phyloP scores from a whole-genome alignment of 2,329 filamentous ascomycete genomes.

The Neonectria punicea region DNA sequence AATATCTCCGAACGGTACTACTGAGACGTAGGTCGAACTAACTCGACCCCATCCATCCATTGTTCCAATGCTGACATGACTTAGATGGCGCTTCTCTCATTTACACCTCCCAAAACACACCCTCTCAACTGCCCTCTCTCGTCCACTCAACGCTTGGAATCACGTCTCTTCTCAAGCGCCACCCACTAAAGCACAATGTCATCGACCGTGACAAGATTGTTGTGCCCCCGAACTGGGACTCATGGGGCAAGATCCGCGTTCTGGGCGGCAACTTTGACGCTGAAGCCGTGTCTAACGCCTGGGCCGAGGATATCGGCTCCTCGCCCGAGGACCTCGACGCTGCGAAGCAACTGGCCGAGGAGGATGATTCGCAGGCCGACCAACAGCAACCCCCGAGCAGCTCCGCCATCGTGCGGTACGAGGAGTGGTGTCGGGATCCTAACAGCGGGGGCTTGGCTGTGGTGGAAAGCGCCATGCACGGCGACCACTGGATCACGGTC shows the following conservation, averaged over 20 bases:
- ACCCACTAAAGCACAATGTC: constrained; percentile 87
- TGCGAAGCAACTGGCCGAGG: constrained; percentile 38
- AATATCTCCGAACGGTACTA: constrained; percentile 89
- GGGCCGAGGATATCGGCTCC: constrained; percentile 84
- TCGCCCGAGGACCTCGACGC: constrained; percentile 46
- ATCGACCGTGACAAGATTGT: constrained; percentile 95
- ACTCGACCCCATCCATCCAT: constrained; percentile 17
- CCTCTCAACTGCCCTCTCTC: constrained; percentile 80
- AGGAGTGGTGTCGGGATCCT: constrained; percentile 82
- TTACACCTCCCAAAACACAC: constrained; percentile 81
- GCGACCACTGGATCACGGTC: constrained; percentile 47
- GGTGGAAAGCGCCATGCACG: constrained; percentile 53
- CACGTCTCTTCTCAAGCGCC: constrained; percentile 81
- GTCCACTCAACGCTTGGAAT: constrained; percentile 89
- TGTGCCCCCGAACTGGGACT: constrained; percentile 97
- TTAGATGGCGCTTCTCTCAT: constrained; percentile 85
- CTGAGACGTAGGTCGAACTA: constrained; percentile 75
- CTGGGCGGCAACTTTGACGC: constrained; percentile 92
- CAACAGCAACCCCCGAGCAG: constrained; percentile 49
- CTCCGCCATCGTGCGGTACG: constrained; percentile 77
- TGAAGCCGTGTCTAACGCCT: constrained; percentile 84
- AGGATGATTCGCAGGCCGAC: constrained; percentile 38
- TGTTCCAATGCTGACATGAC: constrained; percentile 20
- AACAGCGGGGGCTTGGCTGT: constrained; percentile 66
- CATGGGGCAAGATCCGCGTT: constrained; percentile 96